Evolutionary conservation across 345 rosid genomes (phyloP).

Genomic region (Melaleuca quinquenervia): DNA sequence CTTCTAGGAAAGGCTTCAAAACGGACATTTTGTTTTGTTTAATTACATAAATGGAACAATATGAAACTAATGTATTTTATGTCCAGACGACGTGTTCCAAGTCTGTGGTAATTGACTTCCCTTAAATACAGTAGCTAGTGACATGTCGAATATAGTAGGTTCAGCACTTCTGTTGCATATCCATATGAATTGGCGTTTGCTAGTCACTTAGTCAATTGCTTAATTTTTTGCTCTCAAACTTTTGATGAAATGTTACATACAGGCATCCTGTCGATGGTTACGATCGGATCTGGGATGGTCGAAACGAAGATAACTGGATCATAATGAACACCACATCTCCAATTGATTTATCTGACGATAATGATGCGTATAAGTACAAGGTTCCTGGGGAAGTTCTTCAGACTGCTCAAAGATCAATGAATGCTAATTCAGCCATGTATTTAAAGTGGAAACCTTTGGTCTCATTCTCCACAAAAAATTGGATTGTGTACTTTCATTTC

Average conservation of each 20-base stretch:
- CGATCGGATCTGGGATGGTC: not conserved
- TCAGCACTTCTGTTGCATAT: not conserved
- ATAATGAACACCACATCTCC: not conserved
- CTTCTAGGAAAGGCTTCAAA: too few relatives aligned
- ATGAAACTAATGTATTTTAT: too few relatives aligned
- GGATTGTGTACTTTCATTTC: not conserved
- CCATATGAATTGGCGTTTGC: not conserved
- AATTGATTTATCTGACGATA: not conserved
- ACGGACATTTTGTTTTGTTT: too few relatives aligned
- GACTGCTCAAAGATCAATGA: not conserved
- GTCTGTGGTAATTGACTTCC: too few relatives aligned
- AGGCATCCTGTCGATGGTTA: not conserved
- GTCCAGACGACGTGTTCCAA: too few relatives aligned
- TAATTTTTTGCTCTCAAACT: too few relatives aligned
- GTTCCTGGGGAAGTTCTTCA: not conserved
- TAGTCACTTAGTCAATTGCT: not conserved
- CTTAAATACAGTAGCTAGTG: too few relatives aligned
- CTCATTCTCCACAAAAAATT: not conserved
- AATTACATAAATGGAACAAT: too few relatives aligned
- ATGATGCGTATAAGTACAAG: not conserved
- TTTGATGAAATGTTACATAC: not conserved
- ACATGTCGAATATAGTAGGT: too few relatives aligned
- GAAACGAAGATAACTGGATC: fast-evolving
- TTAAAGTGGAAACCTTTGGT: not conserved
- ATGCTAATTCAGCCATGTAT: not conserved